These are phyloP conservation scores for Trichoderma atroviride DNA, from an alignment of 2,329 filamentous ascomycete species.

Conservation along the genomic window DNA sequence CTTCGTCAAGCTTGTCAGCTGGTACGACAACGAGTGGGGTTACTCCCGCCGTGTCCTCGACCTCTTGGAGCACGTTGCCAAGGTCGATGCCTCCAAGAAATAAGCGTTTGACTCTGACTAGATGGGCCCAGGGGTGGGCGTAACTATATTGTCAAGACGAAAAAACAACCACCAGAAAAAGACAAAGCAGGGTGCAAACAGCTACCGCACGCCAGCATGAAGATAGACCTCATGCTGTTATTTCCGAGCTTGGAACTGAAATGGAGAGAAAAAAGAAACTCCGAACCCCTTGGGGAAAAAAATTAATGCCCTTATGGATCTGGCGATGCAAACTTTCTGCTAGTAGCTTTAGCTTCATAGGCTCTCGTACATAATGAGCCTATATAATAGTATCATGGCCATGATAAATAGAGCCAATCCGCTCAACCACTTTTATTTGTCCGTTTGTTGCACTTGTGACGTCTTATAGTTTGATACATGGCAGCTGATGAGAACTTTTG, in stretches of 20 bases:
- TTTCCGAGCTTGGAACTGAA: conserved; percentile 5
- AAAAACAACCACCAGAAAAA: conserved; percentile 30
- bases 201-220: conserved; percentile 6
- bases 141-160: not conserved
- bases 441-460: not conserved
- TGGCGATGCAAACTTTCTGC: not conserved
- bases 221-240: conserved; percentile 1
- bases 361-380: conserved; percentile 9
- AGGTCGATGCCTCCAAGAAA: conserved; percentile 65
- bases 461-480: not conserved
- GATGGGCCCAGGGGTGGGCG: not conserved
- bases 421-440: not conserved
- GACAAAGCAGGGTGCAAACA: conserved; percentile 32
- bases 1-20: conserved; percentile 97
- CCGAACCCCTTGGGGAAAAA: not conserved
- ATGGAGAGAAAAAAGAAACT: conserved; percentile 15
- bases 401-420: conserved; percentile 21
- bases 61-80: conserved; percentile 76
- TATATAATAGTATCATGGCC: conserved; percentile 15
- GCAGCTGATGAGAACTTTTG: not conserved
- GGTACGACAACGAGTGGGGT: conserved; percentile 99
- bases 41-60: conserved; percentile 96
- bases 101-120: conserved; percentile 37
- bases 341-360: conserved; percentile 9
- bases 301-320: conserved; percentile 10